phyloP scores from a whole-genome alignment of 2,329 filamentous ascomycete species.

The Colletotrichum cereale region DNA sequence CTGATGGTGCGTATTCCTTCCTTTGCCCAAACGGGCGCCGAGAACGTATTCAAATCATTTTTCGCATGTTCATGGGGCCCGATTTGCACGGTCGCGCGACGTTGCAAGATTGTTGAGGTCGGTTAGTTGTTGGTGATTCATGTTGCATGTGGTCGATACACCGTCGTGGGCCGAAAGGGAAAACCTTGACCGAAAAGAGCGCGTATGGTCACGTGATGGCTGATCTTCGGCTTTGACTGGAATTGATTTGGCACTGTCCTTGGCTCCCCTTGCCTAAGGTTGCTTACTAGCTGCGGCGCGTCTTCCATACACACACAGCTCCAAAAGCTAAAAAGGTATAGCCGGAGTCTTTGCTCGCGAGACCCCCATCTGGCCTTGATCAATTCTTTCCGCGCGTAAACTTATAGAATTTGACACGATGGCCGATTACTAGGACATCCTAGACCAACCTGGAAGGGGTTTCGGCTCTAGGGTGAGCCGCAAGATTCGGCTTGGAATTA shows the following conservation, averaged over 20 bases:
- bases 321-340: background rate
- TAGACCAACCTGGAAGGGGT: background rate
- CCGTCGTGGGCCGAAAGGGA: conserved; percentile 31
- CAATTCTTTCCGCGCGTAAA: background rate
- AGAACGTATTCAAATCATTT: background rate
- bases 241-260: background rate
- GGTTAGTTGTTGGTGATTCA: conserved; percentile 23
- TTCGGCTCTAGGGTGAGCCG: background rate
- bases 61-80: conserved; percentile 8
- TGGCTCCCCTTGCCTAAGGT: background rate
- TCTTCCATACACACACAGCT: background rate
- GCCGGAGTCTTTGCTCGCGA: background rate
- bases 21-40: background rate
- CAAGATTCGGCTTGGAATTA: background rate
- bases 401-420: conserved; percentile 2
- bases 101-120: conserved; percentile 17
- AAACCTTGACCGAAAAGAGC: conserved; percentile 33
- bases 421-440: background rate
- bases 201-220: conserved; percentile 22
- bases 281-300: background rate
- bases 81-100: conserved; percentile 11
- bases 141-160: conserved; percentile 16
- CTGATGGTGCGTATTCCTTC: conserved; percentile 3
- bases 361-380: background rate
- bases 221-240: background rate